Evolutionary conservation across 805 yeast genomes (phyloP), one percentile per base, ranked within the genome.

Genomic region (Yarrowia yakushimensis): DNA sequence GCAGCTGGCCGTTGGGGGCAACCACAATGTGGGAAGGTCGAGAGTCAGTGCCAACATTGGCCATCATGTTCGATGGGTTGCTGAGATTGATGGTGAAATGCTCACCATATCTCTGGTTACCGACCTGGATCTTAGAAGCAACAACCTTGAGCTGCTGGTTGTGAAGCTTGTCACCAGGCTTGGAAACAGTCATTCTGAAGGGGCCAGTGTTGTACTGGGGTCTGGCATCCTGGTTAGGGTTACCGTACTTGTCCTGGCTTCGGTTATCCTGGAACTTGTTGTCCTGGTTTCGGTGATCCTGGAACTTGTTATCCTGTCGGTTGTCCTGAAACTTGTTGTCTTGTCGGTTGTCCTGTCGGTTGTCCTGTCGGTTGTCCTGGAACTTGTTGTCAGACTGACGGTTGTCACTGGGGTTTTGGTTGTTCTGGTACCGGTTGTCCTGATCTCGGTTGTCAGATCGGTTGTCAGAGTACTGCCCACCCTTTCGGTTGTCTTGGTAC

Each of bases 391-490:
- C 55, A 5, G 55, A 22, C 55, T 22, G 39, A 25, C 55, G 55
- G 30, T 31, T 31, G 22, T 48, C 55, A 22, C 30, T 11, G 52
- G 52, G 52, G 52, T 28, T 45, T 33, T 30, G 39, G 39, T 48
- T 31, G 55, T 48, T 48, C 39, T 48, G 55, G 55, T 31, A 48
- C 55, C 55, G 55, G 30, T 48, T 48, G 55, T 48, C 55, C 55
- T 48, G 55, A n/a, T 31, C 55, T n/a, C 55, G 55, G 39, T 48
- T 48, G 30, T 48, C 55, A 5, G 37, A 33, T 4, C 55, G 55
- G 55, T 48, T 48, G 55, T 48, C 55, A n/a, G 55, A 48, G 39
- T 48, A 48, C 55, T 48, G 55, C 11, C 55, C 55, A n/a, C 55
- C 55, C 12, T n/a, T 13, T 31, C 55, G 55, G 39, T 48, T 48